Base-by-base conservation (phyloP, 2,329 filamentous ascomycete genomes). In the Geosmithia putterillii region DNA sequence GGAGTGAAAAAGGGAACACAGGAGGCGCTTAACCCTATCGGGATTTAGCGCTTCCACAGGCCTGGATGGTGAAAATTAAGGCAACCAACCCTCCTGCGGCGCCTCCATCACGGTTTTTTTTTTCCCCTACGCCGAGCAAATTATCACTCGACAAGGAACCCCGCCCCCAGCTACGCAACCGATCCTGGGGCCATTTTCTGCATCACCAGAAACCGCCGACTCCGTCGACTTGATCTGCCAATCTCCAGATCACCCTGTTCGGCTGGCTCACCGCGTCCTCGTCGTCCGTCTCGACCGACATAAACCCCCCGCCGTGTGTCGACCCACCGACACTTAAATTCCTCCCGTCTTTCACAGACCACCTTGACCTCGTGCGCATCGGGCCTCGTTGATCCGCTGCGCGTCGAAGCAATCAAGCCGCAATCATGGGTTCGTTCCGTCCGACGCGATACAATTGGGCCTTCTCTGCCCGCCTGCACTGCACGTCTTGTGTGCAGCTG, bases 381-480 rank as follows among this genome's bases (percentile, higher is more conserved):
- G 61, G 57, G 28, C 28, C 15, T 61, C 53, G 39, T 49, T 42
- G 56, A 58, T 57, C 64, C 58, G 65, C 62, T 65, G 70, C 70
- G 69, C 68, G 61, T 65, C 54, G 59, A 61, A 60, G 54, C 51
- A 12, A 32, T 14, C 58, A 60, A 63, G 65, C 67, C 72, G 73
- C 73, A 74, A 79, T 67, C 70, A 79, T 79, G 74, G 70, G 74
- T 79, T 64, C 61, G 72, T 36, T 34, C n/a, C 12, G 6, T 12
- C 23, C 15, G 21, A 22, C 22, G 23, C 21, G 9, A 41, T 41
- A 32, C 22, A 36, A 36, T 42, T 42, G 28, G 35, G 12, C 17
- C 10, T 14, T 32, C n/a, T n/a, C n/a, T n/a, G n/a, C n/a, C n/a
- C n/a, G n/a, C n/a, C n/a, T n/a, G n/a, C n/a, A n/a, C n/a, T n/a